Evolutionary conservation across 2,329 filamentous ascomycete species (phyloP).

Genomic region (Didymella lethalis): DNA sequence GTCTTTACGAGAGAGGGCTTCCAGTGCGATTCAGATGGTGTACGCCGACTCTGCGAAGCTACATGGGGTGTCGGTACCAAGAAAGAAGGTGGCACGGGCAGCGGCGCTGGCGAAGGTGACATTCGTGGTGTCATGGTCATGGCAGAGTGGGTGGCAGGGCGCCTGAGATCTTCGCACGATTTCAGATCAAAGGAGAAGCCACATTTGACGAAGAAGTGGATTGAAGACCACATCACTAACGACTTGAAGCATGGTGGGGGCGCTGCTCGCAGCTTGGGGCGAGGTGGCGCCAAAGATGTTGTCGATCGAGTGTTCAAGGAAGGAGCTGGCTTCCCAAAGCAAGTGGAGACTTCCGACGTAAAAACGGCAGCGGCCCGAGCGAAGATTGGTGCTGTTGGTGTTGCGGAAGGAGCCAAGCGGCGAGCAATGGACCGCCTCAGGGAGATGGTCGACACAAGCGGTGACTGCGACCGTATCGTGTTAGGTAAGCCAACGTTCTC

Average conservation of each 20-base stretch:
- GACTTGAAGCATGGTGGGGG: constrained; percentile 75
- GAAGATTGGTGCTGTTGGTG: constrained; percentile 62
- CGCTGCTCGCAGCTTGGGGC: constrained; percentile 73
- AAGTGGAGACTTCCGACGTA: constrained; percentile 58
- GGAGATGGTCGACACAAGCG: constrained; percentile 80
- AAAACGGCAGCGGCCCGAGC: constrained; percentile 62
- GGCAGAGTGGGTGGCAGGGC: constrained; percentile 83
- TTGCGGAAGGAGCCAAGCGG: constrained; percentile 76
- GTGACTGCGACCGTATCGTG: constrained; percentile 79
- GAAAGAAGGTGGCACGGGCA: constrained; percentile 67
- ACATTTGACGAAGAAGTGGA: constrained; percentile 75
- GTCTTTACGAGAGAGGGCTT: constrained; percentile 93
- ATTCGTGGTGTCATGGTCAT: constrained; percentile 85
- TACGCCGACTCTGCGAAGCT: constrained; percentile 82
- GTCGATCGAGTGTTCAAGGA: constrained; percentile 80
- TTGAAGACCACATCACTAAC: constrained; percentile 74
- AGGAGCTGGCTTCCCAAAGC: constrained; percentile 77
- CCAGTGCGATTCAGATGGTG: constrained; percentile 85
- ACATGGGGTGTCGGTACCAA: constrained; percentile 80
- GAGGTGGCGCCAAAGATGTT: constrained; percentile 76
- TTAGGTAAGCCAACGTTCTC: constrained; percentile 54
- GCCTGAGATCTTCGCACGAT: constrained; percentile 61
- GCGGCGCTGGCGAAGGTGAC: constrained; percentile 74
- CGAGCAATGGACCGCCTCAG: constrained; percentile 74
- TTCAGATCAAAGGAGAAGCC: constrained; percentile 49